These are phyloP conservation scores for Tetrahymena elliotti DNA, from an alignment of 73 alveolate genomes.

Conservation along the genomic window DNA sequence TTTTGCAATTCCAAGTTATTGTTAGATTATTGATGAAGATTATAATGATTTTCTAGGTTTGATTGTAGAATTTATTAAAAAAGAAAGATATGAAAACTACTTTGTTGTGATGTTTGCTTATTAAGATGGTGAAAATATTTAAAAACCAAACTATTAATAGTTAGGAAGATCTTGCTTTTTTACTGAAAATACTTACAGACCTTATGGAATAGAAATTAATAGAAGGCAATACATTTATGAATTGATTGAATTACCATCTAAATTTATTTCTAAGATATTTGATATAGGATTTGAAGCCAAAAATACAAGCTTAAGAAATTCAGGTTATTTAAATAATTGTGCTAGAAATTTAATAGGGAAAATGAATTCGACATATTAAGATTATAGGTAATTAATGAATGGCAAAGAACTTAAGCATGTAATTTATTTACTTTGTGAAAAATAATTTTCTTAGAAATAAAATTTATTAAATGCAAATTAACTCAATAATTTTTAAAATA, in stretches of 20 bases:
- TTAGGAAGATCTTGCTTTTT: background rate
- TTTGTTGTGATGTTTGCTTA: background rate
- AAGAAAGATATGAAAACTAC: background rate
- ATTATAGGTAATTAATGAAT: background rate
- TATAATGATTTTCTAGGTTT: background rate
- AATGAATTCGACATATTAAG: background rate
- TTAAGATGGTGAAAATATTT: background rate
- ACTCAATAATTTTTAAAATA: background rate
- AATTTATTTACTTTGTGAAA: no score
- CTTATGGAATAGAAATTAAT: background rate
- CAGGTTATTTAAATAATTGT: background rate
- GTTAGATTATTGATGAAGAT: constrained; percentile 3
- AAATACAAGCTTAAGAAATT: background rate
- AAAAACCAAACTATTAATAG: background rate
- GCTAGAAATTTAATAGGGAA: background rate
- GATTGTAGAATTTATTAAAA: background rate
- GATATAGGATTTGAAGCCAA: background rate
- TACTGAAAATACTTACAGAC: background rate
- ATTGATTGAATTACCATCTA: background rate
- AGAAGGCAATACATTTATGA: background rate
- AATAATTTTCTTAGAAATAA: background rate
- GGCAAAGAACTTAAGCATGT: background rate
- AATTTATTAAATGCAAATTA: background rate
- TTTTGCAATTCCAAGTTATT: constrained; percentile 1
- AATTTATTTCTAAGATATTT: background rate